A percentile compares a stretch with the other conserved stretches of the same genome.
phyloP scores from a whole-genome alignment of 2,329 filamentous ascomycete genomes.

The Neoascochyta sp. region DNA sequence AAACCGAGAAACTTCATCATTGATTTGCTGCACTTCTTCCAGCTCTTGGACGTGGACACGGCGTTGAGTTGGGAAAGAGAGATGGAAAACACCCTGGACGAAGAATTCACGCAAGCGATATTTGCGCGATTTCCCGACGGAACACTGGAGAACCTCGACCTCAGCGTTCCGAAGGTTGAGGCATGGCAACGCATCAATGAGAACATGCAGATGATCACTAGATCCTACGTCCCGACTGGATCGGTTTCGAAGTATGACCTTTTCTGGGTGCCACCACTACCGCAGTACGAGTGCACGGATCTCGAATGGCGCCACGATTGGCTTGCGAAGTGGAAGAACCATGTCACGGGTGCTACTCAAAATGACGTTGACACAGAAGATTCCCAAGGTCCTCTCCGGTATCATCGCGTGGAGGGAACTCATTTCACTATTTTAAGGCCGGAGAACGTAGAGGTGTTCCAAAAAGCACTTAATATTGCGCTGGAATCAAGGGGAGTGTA shows the following conservation, averaged over 20 bases:
- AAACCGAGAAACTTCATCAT: constrained; percentile 7
- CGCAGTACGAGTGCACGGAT: constrained; percentile 5
- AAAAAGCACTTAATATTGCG: constrained; percentile 3
- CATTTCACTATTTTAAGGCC: constrained; percentile 8
- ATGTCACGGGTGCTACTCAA: constrained; percentile 2
- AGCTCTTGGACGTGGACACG: constrained; percentile 3
- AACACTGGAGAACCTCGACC: constrained; percentile 6
- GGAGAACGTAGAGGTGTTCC: constrained; percentile 6
- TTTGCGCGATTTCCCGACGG: constrained; percentile 7
- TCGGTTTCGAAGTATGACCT: constrained; percentile 7
- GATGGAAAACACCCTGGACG: constrained; percentile 3
- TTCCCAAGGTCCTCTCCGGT: constrained; percentile 1
- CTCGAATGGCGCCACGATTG: constrained; percentile 6
- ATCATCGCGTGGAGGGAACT: constrained; percentile 5
- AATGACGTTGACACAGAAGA: constrained; percentile 4
- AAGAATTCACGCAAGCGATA: constrained; percentile 2
- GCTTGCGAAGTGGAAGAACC: constrained; percentile 6
- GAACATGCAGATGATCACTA: constrained; percentile 6
- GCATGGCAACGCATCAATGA: constrained; percentile 7
- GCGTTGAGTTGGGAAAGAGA: constrained; percentile 5
- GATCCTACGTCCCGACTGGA: constrained; percentile 1
- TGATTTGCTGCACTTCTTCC: constrained; percentile 7
- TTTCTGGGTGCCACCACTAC: constrained; percentile 7
- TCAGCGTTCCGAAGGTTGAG: constrained; percentile 4
- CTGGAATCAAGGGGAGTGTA: constrained; percentile 3